Evolutionary conservation across 2,329 filamentous ascomycete genomes (phyloP).

Genomic region (Triangularia setosa): DNA sequence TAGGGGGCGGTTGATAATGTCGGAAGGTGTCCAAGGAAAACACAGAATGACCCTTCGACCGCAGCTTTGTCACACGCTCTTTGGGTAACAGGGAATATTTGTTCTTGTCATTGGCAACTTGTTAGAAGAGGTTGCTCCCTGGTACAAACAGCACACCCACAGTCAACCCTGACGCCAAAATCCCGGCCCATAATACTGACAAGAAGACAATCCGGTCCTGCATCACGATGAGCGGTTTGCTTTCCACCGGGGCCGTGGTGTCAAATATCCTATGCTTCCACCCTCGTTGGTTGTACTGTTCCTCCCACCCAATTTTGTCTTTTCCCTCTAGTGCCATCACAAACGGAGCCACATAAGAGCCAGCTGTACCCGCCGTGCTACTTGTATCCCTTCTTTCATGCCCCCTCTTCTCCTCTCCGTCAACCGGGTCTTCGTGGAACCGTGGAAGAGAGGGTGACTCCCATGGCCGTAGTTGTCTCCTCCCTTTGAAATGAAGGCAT

Average conservation of each 20-base stretch:
- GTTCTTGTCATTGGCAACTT: too few species aligned
- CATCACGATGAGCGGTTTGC: slow-evolving; percentile 30
- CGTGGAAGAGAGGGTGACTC: slow-evolving; percentile 24
- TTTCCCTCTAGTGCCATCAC: slow-evolving; percentile 12
- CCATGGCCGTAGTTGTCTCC: slow-evolving; percentile 38
- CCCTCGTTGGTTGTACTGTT: slow-evolving; percentile 27
- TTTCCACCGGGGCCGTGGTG: slow-evolving; percentile 31
- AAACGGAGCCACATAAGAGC: neutral
- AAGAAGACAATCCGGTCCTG: slow-evolving; percentile 35
- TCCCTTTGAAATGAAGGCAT: slow-evolving; percentile 30
- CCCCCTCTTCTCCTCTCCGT: slow-evolving; percentile 34
- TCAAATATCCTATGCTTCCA: slow-evolving; percentile 31
- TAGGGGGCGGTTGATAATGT: neutral
- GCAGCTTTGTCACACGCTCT: too few species aligned
- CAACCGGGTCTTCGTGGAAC: slow-evolving; percentile 19
- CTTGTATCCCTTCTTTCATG: slow-evolving; percentile 13
- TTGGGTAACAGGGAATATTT: too few species aligned
- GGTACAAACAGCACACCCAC: slow-evolving; percentile 30
- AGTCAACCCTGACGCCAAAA: slow-evolving; percentile 8
- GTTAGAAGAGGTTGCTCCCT: slow-evolving; percentile 20
- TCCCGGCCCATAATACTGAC: slow-evolving; percentile 33
- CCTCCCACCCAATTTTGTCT: slow-evolving; percentile 32
- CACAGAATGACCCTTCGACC: too few species aligned
- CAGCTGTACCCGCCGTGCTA: slow-evolving; percentile 10
- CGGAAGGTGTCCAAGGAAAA: neutral